Conservation (phyloP, 1,139 yeast genomes). For the Sugiyamaella novakii region DNA sequence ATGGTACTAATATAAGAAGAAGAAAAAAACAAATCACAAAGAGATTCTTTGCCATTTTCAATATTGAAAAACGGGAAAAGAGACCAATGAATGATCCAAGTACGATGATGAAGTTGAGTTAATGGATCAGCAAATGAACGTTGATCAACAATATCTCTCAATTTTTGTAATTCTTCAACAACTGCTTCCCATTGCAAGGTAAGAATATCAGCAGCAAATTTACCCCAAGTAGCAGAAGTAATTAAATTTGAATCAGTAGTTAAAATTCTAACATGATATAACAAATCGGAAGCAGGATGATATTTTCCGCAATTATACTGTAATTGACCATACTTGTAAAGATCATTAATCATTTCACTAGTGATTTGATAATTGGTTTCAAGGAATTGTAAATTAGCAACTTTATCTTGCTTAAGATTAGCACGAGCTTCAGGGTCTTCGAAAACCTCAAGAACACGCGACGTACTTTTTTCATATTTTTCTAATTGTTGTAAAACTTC, state of each 20-base stretch:
- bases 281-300: constrained; percentile 56
- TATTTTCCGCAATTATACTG: constrained; percentile 64
- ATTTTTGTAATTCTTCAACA: constrained; percentile 52
- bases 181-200: constrained; percentile 55
- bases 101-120: constrained; percentile 59
- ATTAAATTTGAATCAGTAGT: constrained; percentile 54
- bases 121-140: constrained; percentile 55
- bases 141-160: constrained; percentile 59
- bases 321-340: constrained; percentile 59
- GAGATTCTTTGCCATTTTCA: constrained; percentile 51
- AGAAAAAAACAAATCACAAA: constrained; percentile 57
- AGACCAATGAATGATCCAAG: constrained; percentile 69
- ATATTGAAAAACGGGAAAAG: constrained; percentile 59
- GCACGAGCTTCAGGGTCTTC: constrained; percentile 51
- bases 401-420: constrained; percentile 56
- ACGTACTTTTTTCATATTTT: constrained; percentile 49
- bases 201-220: constrained; percentile 58
- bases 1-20: constrained; percentile 62
- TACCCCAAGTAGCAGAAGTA: constrained; percentile 65
- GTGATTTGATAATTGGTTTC: constrained; percentile 50
- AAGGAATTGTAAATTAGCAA: constrained; percentile 51
- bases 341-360: constrained; percentile 52
- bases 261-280: constrained; percentile 57
- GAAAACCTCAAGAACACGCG: constrained; percentile 50
- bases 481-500: constrained; percentile 46